Evolutionary conservation across 1,284 basidiomycete species (phyloP), one percentile per base, ranked within the genome.

Genomic region (Ganoderma boninense): DNA sequence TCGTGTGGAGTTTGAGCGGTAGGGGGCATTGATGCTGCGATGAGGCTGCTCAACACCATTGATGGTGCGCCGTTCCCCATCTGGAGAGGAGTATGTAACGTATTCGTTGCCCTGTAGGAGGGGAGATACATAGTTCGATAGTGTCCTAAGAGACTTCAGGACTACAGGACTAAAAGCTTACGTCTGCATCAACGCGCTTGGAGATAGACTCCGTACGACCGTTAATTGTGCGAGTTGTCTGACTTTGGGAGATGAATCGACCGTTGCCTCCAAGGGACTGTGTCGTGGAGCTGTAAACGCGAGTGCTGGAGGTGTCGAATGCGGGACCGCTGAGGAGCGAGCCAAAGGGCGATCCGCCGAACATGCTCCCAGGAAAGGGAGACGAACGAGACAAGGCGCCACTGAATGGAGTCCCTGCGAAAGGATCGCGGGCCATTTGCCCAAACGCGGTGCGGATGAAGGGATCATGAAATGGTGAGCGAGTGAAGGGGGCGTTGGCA

Each of bases 61-160:
- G 73, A 94, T 83, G 6, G 87, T 90, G 74, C 86, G 84, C 1
- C 88, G 81, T 77, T 91, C 85, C 40, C 92, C 92, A 69, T 93
- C 91, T 7, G 89, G 87, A 69, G 86, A 87, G 5, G 85, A 88
- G 64, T 88, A 87, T 3, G 86, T 89, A 56, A 91, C 82, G 77
- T 93, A 90, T 74, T 92, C 90, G 72, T 92, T 93, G 4, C 93
- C 92, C 92, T 94, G 69, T 5, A 29, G 42, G 10, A 23, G 23
- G 68, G 56, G 23, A 38, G 16, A 68, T 23, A 13, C 32, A 56
- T 14, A 18, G 62, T 70, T 38, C 18, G 38, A 16, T 56, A 35
- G 29, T 64, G 60, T 57, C 65, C 69, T 54, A 11, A 8, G 54
- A 65, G 46, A 26, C n/a, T 40, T 23, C 62, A 49, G 35, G 38